Conservation (phyloP, 1,139 yeast genomes). For the Protomyces macrosporus region DNA sequence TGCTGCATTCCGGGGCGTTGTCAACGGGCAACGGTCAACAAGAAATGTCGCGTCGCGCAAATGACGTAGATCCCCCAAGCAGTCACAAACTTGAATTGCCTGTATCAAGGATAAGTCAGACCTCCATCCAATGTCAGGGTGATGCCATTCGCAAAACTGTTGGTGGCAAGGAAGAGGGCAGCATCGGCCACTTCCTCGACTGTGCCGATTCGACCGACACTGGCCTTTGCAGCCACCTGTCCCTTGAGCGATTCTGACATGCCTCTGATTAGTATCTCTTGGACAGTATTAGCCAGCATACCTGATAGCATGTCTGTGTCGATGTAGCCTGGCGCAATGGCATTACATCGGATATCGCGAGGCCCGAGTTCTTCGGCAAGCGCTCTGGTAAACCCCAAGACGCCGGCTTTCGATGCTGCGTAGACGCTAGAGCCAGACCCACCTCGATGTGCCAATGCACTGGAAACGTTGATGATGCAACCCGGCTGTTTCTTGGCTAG, state of each 20-base stretch:
- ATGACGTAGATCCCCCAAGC: neutral
- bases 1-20: neutral
- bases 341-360: slow-evolving; percentile 53
- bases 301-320: slow-evolving; percentile 66
- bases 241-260: slow-evolving; percentile 30
- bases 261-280: slow-evolving; percentile 13
- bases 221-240: slow-evolving; percentile 32
- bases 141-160: slow-evolving; percentile 38
- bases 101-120: slow-evolving; percentile 25
- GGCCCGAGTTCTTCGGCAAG: slow-evolving; percentile 58
- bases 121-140: slow-evolving; percentile 40
- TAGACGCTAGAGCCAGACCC: slow-evolving; percentile 66
- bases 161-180: slow-evolving; percentile 37
- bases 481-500: slow-evolving; percentile 41
- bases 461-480: slow-evolving; percentile 61
- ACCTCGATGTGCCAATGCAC: slow-evolving; percentile 54
- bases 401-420: slow-evolving; percentile 75
- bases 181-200: slow-evolving; percentile 40
- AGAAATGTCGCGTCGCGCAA: neutral
- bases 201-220: slow-evolving; percentile 35
- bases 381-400: slow-evolving; percentile 55
- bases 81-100: neutral
- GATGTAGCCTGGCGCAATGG: slow-evolving; percentile 69
- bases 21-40: neutral
- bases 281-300: neutral